Conservation (phyloP, 2,329 filamentous ascomycete genomes). For the Penicillium sp. region DNA sequence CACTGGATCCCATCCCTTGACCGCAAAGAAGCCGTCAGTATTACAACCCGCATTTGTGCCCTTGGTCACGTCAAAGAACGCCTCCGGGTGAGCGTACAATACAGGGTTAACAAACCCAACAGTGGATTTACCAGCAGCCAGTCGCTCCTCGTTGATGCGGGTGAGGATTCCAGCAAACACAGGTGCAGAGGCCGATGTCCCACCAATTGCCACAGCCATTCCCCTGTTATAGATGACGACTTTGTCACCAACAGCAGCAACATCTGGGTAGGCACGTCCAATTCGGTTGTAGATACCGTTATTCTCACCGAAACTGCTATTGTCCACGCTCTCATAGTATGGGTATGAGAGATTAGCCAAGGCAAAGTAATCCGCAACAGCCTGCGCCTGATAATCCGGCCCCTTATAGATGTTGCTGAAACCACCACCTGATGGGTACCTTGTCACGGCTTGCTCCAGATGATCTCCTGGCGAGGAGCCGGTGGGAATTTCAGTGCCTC, state of each 20-base stretch:
- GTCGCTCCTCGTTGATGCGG: conserved; percentile 55
- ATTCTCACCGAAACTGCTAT: conserved; percentile 29
- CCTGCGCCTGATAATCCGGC: conserved; percentile 40
- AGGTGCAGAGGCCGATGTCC: conserved; percentile 51
- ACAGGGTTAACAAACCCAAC: conserved; percentile 56
- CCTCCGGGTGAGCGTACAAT: conserved; percentile 31
- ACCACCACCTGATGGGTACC: conserved; percentile 44
- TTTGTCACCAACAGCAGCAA: conserved; percentile 39
- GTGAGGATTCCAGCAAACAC: conserved; percentile 56
- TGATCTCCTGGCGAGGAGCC: conserved; percentile 29
- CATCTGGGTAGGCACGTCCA: conserved; percentile 38
- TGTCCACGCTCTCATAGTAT: conserved; percentile 34
- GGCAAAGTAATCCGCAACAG: conserved; percentile 38
- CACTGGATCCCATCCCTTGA: conserved; percentile 33
- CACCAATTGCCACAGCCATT: conserved; percentile 23
- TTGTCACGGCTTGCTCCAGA: conserved; percentile 36
- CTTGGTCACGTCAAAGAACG: conserved; percentile 32
- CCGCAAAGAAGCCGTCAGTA: conserved; percentile 29
- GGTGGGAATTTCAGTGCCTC: conserved; percentile 38
- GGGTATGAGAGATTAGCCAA: conserved; percentile 25
- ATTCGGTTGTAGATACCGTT: conserved; percentile 35
- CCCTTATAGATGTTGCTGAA: conserved; percentile 44
- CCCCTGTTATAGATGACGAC: conserved; percentile 31
- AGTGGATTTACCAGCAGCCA: conserved; percentile 48
- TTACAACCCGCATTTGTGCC: conserved; percentile 33